A percentile compares a stretch with the other conserved stretches of the same genome.
phyloP scores from a whole-genome alignment of 2,329 filamentous ascomycete genomes.

The Colletotrichum magnum region DNA sequence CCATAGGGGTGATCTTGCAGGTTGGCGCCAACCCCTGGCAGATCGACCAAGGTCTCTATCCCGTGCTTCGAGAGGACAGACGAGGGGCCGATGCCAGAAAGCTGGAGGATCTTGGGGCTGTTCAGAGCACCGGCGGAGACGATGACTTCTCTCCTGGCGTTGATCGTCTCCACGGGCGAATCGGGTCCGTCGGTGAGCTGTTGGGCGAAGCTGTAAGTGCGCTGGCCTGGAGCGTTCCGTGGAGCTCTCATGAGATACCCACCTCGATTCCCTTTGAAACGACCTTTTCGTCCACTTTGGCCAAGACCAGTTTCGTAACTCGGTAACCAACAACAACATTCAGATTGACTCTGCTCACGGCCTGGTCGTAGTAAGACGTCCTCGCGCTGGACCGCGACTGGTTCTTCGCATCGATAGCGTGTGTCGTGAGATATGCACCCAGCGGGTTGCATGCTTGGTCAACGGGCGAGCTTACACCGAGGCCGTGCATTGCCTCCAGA shows the following conservation, averaged over 20 bases:
- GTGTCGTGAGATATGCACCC: conserved; percentile 23
- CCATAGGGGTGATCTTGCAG: conserved; percentile 34
- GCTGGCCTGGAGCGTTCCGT: conserved; percentile 11
- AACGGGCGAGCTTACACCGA: conserved; percentile 6
- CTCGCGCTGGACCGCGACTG: conserved; percentile 30
- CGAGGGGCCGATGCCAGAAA: conserved; percentile 62
- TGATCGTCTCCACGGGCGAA: background rate
- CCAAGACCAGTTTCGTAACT: conserved; percentile 42
- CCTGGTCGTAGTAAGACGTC: conserved; percentile 10
- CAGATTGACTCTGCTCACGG: background rate
- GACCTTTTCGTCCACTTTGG: conserved; percentile 32
- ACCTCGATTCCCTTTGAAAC: conserved; percentile 43
- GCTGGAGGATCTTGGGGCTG: conserved; percentile 61
- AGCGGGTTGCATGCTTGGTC: conserved; percentile 26
- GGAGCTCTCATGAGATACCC: conserved; percentile 38
- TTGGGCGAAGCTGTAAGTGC: background rate
- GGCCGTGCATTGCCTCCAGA: conserved; percentile 16
- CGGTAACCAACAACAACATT: conserved; percentile 40
- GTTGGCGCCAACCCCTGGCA: conserved; percentile 32
- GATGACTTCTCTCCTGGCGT: conserved; percentile 54
- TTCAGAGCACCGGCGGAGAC: conserved; percentile 56
- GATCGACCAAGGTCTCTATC: conserved; percentile 47
- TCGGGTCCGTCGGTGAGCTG: background rate
- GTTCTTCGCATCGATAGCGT: conserved; percentile 19
- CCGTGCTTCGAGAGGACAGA: conserved; percentile 51